These are phyloP conservation scores for Rhodamnia argentea DNA, from an alignment of 345 rosid genomes.

Conservation along the genomic window DNA sequence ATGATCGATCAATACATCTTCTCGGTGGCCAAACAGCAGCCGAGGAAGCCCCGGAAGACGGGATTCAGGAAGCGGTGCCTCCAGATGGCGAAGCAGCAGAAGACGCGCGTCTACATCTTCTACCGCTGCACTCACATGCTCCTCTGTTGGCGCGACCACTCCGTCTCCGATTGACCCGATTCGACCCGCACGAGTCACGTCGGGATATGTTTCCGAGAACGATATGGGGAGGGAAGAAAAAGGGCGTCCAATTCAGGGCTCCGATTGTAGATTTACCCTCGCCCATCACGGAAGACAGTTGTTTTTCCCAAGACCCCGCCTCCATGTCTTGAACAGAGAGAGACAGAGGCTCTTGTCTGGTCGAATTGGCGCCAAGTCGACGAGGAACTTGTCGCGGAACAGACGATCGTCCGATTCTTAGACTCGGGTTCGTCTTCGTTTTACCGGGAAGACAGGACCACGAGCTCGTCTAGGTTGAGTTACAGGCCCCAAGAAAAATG, in stretches of 20 bases:
- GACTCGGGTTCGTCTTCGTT: neutral
- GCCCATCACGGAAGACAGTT: neutral
- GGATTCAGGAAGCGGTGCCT: conserved; percentile 36
- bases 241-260: neutral
- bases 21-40: conserved; percentile 11
- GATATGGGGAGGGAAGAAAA: neutral
- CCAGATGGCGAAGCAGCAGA: conserved; percentile 64
- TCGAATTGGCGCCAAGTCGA: neutral
- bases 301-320: neutral
- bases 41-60: conserved; percentile 11
- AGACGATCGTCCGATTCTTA: neutral
- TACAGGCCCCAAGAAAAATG: neutral
- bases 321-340: neutral
- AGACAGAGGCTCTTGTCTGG: neutral
- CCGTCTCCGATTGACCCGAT: neutral
- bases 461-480: neutral
- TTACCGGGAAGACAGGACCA: neutral
- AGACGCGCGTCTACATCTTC: conserved; percentile 66
- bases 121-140: conserved; percentile 80
- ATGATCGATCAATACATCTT: neutral
- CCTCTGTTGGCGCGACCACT: conserved; percentile 39
- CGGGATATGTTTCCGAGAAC: neutral
- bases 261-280: neutral
- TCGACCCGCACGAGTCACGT: neutral
- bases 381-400: neutral